Conservation (phyloP, 1,284 basidiomycete species). For the Termitomyces sp. region DNA sequence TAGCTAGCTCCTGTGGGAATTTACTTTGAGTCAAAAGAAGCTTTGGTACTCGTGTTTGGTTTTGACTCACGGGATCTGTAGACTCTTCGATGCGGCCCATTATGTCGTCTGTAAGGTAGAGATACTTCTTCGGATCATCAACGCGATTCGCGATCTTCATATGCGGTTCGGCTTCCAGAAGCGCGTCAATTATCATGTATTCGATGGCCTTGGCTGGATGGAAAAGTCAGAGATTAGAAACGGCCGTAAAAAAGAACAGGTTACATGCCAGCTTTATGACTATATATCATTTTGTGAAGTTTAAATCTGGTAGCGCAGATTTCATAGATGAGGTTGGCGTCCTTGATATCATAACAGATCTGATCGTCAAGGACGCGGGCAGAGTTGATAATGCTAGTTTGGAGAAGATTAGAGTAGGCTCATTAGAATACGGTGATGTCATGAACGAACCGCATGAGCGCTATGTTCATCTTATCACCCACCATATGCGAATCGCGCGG, state of each 20-base stretch:
- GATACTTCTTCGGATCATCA: conserved; percentile 50
- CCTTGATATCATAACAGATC: conserved; percentile 78
- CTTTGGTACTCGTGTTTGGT: too few relatives aligned
- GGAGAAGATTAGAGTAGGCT: not conserved
- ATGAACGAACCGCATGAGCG: conserved; percentile 38
- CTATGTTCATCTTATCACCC: conserved; percentile 57
- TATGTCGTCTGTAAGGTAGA: conserved; percentile 65
- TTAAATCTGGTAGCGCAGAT: conserved; percentile 68
- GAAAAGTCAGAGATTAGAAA: not conserved
- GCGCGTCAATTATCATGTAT: conserved; percentile 73
- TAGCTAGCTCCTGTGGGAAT: conserved; percentile 48
- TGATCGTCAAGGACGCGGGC: conserved; percentile 66
- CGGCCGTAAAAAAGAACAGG: not conserved
- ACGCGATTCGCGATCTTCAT: conserved; percentile 56
- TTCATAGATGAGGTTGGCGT: conserved; percentile 68
- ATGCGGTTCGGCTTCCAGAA: conserved; percentile 57
- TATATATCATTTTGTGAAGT: conserved; percentile 72
- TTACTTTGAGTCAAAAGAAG: not conserved
- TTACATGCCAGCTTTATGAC: conserved; percentile 62
- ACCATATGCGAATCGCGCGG: conserved; percentile 65
- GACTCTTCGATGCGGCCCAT: conserved; percentile 53
- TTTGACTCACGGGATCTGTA: conserved; percentile 36
- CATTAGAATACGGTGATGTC: not conserved
- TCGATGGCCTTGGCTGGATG: conserved; percentile 67
- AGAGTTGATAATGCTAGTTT: conserved; percentile 58